A percentile compares a stretch with the other conserved stretches of the same genome.
These are phyloP conservation scores for Colletotrichum neosansevieriae DNA, from an alignment of 2,329 filamentous ascomycete species.

Conservation along the genomic window DNA sequence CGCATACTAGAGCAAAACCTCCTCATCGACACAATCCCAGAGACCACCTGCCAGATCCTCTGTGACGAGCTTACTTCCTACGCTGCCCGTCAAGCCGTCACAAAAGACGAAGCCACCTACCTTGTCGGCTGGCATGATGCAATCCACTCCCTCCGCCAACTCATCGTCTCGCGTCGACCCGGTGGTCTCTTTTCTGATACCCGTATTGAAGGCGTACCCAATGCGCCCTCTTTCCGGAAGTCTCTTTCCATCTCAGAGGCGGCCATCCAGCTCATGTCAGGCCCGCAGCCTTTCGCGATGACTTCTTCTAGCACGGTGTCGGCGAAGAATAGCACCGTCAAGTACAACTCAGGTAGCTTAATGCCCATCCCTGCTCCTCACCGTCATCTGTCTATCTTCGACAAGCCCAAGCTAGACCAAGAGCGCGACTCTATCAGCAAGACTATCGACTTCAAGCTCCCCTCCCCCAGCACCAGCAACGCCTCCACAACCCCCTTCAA, in stretches of 20 bases:
- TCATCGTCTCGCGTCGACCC: not conserved
- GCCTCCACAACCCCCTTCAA: not conserved
- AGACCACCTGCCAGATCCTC: conserved; percentile 2
- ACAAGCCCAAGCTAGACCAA: no score
- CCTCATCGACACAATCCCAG: not conserved
- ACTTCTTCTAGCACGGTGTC: not conserved
- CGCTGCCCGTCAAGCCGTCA: not conserved
- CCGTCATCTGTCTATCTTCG: no score
- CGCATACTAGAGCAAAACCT: not conserved
- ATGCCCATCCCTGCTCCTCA: no score
- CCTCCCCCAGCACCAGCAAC: not conserved
- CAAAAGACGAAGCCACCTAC: not conserved
- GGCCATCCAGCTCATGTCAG: no score
- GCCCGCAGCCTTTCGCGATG: not conserved
- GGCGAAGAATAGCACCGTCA: no score
- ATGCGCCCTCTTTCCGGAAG: not conserved
- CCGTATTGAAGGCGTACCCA: not conserved
- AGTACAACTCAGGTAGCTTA: no score
- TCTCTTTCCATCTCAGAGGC: not conserved
- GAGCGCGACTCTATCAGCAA: no score
- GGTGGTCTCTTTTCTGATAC: not conserved
- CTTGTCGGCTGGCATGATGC: conserved; percentile 27
- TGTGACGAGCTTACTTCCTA: not conserved
- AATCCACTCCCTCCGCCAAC: conserved; percentile 6
- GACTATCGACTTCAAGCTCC: no score